These are phyloP conservation scores for Byssoonygena ceratinophila DNA, from an alignment of 2,329 filamentous ascomycete species.

Conservation along the genomic window DNA sequence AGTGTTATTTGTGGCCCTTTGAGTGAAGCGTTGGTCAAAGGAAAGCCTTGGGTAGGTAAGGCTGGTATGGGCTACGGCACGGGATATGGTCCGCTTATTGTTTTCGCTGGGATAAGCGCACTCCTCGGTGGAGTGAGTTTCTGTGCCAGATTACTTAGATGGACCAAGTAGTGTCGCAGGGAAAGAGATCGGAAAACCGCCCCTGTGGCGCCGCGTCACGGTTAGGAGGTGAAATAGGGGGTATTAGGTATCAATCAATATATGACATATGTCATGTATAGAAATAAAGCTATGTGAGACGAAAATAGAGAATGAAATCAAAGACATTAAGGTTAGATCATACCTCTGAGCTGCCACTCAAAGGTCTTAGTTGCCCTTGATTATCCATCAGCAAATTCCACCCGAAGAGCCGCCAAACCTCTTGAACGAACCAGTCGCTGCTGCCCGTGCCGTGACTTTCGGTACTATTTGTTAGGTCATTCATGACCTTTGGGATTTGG, in stretches of 20 bases:
- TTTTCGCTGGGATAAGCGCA: conserved; percentile 35
- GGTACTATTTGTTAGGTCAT: neutral
- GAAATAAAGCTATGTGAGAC: neutral
- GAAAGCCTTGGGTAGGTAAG: conserved; percentile 28
- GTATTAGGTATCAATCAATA: too few species aligned
- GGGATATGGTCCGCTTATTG: conserved; percentile 34
- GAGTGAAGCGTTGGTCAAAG: conserved; percentile 38
- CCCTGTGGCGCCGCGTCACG: too few species aligned
- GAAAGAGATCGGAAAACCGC: neutral
- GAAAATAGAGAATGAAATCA: too few species aligned
- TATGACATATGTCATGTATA: neutral
- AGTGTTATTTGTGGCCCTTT: conserved; percentile 39
- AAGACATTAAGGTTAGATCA: too few species aligned
- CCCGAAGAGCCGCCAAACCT: conserved; percentile 48
- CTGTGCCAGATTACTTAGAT: conserved; percentile 6
- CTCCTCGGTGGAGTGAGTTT: conserved; percentile 16
- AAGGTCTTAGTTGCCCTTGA: neutral
- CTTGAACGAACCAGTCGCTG: conserved; percentile 45
- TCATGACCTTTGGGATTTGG: conserved; percentile 12
- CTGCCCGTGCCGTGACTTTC: conserved; percentile 30
- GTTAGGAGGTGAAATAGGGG: too few species aligned
- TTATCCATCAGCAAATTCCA: conserved; percentile 40
- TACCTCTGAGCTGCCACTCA: neutral
- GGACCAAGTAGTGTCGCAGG: conserved; percentile 1
- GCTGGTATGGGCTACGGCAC: conserved; percentile 35